Evolutionary conservation across 306 rosid genomes (phyloP), one percentile per base, ranked within the genome.

Genomic region (Adenanthera pavonina): DNA sequence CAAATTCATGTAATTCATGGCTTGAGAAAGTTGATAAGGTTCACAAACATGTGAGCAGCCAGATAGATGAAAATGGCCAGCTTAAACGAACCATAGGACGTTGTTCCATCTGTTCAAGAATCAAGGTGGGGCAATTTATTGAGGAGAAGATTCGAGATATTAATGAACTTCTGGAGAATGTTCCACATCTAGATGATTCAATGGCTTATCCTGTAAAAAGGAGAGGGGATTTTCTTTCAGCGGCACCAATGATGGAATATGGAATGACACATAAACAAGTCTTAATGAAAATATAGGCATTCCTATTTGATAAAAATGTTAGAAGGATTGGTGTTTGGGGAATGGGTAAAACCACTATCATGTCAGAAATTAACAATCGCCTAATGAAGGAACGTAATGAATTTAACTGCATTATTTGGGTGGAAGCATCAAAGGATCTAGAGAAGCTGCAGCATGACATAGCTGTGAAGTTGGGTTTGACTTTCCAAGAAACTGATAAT

Each of bases 301-400:
- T 33, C 54, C 19, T 69, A 53, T 19, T 43, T 34, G 19, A 49
- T 6, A 7, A 48, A 0, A 15, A 7, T 2, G 14, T 64, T 1
- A 48, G 36, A 17, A 72, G 64, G 64, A 38, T 80, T 25, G 74
- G 47, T 72, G 56, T 80, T 11, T 61, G 38, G 25, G 73, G 84
- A 6, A 84, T 78, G 80, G 84, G 86, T 8, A 83, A 84, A 48
- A 82, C 85, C 3, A 82, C 81, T 10, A 35, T 82, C 64, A 68
- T 82, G 85, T 57, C 19, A 11, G 62, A 68, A 5, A 46, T 82
- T 12, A 14, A 76, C 36, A 82, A 76, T 57, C 48, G 62, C 47
- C 81, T 8, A 0, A 47, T 82, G 20, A 30, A 67, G 17, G 49
- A 3, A 20, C 20, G 14, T 3, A 57, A 30, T 57, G 5, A 9